Conservation (phyloP, 352 stramenopile species). For the Phytophthora brassicae region DNA sequence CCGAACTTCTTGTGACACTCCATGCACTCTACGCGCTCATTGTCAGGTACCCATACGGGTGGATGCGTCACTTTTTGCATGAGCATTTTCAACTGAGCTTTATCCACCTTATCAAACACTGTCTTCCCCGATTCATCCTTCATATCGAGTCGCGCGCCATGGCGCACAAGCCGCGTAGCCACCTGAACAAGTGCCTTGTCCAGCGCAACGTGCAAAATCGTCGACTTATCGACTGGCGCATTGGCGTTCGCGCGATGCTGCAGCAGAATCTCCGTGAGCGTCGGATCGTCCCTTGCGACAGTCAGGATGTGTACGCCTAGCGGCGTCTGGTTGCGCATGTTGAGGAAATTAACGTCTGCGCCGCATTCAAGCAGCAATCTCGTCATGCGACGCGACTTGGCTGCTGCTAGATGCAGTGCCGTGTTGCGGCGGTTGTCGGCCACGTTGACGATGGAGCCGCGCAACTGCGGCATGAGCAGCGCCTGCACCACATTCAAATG, state of each 20-base stretch:
- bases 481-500: slow-evolving; percentile 69
- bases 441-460: slow-evolving; percentile 69
- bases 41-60: slow-evolving; percentile 58
- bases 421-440: slow-evolving; percentile 69
- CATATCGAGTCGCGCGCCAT: slow-evolving; percentile 52
- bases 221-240: slow-evolving; percentile 60
- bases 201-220: slow-evolving; percentile 60
- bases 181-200: slow-evolving; percentile 59
- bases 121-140: slow-evolving; percentile 63
- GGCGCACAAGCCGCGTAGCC: slow-evolving; percentile 50
- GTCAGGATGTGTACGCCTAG: slow-evolving; percentile 69
- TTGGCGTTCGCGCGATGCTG: slow-evolving; percentile 59
- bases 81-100: slow-evolving; percentile 42
- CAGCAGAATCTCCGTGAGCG: slow-evolving; percentile 60
- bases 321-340: slow-evolving; percentile 70
- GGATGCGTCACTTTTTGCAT: slow-evolving; percentile 49
- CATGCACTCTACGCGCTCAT: slow-evolving; percentile 54
- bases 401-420: slow-evolving; percentile 56
- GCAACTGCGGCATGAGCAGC: slow-evolving; percentile 64
- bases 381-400: slow-evolving; percentile 67
- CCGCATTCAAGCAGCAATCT: slow-evolving; percentile 58
- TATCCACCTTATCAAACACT: slow-evolving; percentile 69
- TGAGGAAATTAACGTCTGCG: slow-evolving; percentile 63
- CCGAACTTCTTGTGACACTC: slow-evolving; percentile 59
- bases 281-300: slow-evolving; percentile 56